Percentiles rank a stretch among this genome's conserved stretches.
These are phyloP conservation scores for Gossypium lobatum DNA, from an alignment of 441 rosid species.

Conservation along the genomic window DNA sequence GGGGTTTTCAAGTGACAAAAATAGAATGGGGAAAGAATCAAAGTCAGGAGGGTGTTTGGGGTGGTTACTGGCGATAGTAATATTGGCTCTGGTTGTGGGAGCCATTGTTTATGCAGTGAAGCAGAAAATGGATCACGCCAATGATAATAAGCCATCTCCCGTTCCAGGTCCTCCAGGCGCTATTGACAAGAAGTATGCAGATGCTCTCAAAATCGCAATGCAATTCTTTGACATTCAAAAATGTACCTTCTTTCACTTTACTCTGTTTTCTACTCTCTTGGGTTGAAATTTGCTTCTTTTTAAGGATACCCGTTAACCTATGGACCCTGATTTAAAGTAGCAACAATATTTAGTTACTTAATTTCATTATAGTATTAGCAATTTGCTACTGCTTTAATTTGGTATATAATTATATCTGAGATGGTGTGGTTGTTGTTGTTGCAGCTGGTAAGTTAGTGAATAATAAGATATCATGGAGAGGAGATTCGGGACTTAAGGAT, in stretches of 20 bases:
- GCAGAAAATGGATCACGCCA: conserved; percentile 36
- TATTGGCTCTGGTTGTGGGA: conserved; percentile 45
- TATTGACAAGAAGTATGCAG: conserved; percentile 59
- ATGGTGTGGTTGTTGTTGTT: background rate
- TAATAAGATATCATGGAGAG: conserved; percentile 61
- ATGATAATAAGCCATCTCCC: conserved; percentile 21
- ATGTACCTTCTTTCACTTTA: conserved; percentile 32
- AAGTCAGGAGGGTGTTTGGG: conserved; percentile 58
- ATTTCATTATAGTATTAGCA: background rate
- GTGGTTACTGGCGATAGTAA: conserved; percentile 42
- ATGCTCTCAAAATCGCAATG: conserved; percentile 68
- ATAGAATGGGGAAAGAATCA: conserved; percentile 47
- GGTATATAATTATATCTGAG: background rate
- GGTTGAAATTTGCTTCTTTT: background rate
- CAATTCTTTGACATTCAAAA: conserved; percentile 90
- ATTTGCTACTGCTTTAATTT: background rate
- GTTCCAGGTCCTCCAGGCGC: conserved; percentile 81
- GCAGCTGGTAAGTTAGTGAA: conserved; percentile 57
- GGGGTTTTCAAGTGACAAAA: background rate
- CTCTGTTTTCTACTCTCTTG: background rate
- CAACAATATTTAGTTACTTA: background rate
- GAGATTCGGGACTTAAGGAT: conserved; percentile 57
- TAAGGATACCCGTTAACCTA: background rate
- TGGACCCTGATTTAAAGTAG: background rate
- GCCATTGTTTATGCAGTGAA: conserved; percentile 49